Conservation (phyloP, 179 eudicot species). For the Silene vulgaris region DNA sequence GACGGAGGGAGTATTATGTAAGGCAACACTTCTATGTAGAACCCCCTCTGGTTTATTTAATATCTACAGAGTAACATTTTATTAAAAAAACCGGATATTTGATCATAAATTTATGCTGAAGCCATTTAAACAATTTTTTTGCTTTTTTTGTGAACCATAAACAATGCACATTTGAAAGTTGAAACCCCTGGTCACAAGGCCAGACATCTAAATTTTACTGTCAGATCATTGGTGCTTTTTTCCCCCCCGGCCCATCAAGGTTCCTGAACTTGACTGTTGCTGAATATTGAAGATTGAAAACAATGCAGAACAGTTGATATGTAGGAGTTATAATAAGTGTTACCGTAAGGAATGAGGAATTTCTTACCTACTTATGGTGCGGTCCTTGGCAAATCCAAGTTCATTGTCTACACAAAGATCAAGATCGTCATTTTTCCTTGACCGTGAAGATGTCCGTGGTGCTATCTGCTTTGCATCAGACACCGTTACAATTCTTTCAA, state of each 20-base stretch:
- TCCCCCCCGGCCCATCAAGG: neutral
- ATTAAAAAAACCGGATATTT: no score
- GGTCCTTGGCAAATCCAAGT: constrained; percentile 92
- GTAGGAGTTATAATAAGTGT: neutral
- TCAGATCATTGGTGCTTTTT: neutral
- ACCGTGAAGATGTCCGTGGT: constrained; percentile 77
- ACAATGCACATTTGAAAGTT: neutral
- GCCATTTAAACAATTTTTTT: neutral
- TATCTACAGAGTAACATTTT: no score
- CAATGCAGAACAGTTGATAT: neutral
- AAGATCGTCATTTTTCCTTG: constrained; percentile 60
- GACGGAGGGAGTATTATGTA: no score
- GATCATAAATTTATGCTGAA: no score
- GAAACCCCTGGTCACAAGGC: neutral
- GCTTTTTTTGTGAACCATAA: neutral
- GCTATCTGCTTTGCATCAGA: constrained; percentile 70
- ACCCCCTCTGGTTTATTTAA: no score
- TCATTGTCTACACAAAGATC: constrained; percentile 94
- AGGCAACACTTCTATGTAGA: no score
- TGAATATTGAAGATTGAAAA: neutral
- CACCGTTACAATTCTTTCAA: constrained; percentile 69
- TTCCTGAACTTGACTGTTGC: neutral
- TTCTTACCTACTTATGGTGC: constrained; percentile 79
- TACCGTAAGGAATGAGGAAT: neutral
- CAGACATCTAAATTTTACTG: neutral